Percentiles rank a stretch among this genome's conserved stretches.
These are phyloP conservation scores for Kuraishia hungarica DNA, from an alignment of 805 yeast genomes.

Conservation along the genomic window DNA sequence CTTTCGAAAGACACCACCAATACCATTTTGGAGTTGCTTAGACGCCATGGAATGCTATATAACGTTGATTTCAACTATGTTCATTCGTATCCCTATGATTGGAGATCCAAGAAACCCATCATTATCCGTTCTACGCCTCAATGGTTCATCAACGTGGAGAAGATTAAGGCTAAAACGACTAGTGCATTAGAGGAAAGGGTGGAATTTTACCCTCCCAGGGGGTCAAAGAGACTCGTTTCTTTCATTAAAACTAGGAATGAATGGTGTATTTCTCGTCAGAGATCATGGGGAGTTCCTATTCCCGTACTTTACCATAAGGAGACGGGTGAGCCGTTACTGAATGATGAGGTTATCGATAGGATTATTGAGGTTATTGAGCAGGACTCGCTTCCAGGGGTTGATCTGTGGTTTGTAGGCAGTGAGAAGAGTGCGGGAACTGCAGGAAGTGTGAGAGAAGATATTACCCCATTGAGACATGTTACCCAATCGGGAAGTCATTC, in stretches of 20 bases:
- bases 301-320: constrained; percentile 66
- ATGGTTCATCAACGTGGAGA: constrained; percentile 87
- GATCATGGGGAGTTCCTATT: constrained; percentile 97
- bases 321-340: constrained; percentile 58
- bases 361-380: constrained; percentile 48
- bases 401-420: constrained; percentile 69
- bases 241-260: constrained; percentile 76
- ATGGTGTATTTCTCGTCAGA: constrained; percentile 97
- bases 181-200: constrained; percentile 49
- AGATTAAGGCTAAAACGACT: constrained; percentile 56
- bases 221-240: constrained; percentile 59
- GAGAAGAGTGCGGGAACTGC: constrained; percentile 18
- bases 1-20: constrained; percentile 45
- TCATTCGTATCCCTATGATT: constrained; percentile 94
- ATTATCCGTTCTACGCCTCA: constrained; percentile 93
- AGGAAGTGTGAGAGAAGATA: no score
- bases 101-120: constrained; percentile 96
- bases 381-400: constrained; percentile 42
- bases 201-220: constrained; percentile 64
- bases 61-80: constrained; percentile 39
- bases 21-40: constrained; percentile 33
- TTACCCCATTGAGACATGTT: no score
- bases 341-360: constrained; percentile 43
- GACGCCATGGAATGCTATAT: constrained; percentile 34
- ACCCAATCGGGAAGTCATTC: no score